Percentiles rank a stretch among this genome's conserved stretches.
phyloP scores from a whole-genome alignment of 768 basidiomycete species.

The Rhizopogon roseolus region DNA sequence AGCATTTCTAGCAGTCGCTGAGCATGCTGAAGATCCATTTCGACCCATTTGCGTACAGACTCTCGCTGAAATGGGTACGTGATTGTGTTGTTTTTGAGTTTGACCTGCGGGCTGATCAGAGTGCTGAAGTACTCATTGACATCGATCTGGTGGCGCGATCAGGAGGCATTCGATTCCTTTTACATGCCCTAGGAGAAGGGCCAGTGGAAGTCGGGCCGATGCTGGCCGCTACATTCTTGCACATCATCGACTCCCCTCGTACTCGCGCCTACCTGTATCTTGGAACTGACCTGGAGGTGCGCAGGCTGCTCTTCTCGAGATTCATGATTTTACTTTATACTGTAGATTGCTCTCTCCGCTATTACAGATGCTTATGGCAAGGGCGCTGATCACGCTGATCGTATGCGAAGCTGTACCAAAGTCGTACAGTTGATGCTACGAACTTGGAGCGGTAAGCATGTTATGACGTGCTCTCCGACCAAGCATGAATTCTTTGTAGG shows the following conservation, averaged over 20 bases:
- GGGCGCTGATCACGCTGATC: constrained; percentile 69
- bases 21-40: constrained; percentile 89
- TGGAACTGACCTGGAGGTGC: constrained; percentile 87
- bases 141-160: constrained; percentile 75
- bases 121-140: constrained; percentile 73
- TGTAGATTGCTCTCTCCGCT: constrained; percentile 77
- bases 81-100: constrained; percentile 1
- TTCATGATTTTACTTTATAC: neutral
- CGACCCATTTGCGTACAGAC: constrained; percentile 80
- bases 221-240: constrained; percentile 74
- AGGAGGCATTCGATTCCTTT: constrained; percentile 80
- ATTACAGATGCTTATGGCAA: constrained; percentile 93
- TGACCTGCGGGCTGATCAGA: constrained; percentile 6
- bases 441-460: constrained; percentile 84
- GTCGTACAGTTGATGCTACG: constrained; percentile 81
- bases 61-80: constrained; percentile 82
- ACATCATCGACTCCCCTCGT: constrained; percentile 80
- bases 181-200: constrained; percentile 88
- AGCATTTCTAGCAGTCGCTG: constrained; percentile 88
- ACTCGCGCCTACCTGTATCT: constrained; percentile 74
- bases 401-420: constrained; percentile 71
- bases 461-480: neutral
- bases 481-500: constrained; percentile 41
- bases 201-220: constrained; percentile 77
- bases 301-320: constrained; percentile 8